Evolutionary conservation across 2,329 filamentous ascomycete species (phyloP).

Genomic region (Nemania serpens): DNA sequence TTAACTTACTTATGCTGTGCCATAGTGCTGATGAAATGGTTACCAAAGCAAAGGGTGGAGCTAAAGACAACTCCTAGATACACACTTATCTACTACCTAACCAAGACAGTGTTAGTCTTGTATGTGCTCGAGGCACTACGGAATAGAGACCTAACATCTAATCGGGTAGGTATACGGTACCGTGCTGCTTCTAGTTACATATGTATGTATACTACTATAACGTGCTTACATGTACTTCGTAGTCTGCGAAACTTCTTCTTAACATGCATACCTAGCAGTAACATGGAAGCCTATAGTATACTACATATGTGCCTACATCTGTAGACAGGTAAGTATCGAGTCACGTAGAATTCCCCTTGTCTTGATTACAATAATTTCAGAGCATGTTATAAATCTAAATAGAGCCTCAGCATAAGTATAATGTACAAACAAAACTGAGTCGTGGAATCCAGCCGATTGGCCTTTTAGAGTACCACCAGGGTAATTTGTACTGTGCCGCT

Average conservation of each 20-base stretch:
- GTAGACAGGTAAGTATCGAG: background rate
- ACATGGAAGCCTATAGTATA: background rate
- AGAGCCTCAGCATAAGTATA: background rate
- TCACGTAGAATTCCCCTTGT: background rate
- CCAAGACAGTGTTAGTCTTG: too few relatives aligned
- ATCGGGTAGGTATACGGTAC: too few relatives aligned
- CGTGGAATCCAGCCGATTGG: slow-evolving; percentile 25
- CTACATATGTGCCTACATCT: too few relatives aligned
- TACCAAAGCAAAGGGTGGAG: slow-evolving; percentile 18
- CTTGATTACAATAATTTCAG: slow-evolving; percentile 1
- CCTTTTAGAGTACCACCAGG: background rate
- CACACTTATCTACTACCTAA: too few relatives aligned
- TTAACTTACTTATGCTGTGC: too few relatives aligned
- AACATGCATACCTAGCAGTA: too few relatives aligned
- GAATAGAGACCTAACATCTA: background rate
- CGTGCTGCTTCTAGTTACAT: background rate
- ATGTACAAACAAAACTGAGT: background rate
- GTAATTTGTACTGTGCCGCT: background rate
- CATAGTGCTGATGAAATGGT: slow-evolving; percentile 23
- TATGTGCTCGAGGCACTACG: too few relatives aligned
- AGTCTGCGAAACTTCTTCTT: too few relatives aligned
- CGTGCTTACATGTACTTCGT: too few relatives aligned
- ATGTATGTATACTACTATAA: background rate
- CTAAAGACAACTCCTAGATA: background rate
- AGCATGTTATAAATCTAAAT: slow-evolving; percentile 9